phyloP scores from a whole-genome alignment of 1,284 basidiomycete genomes.

The Ganoderma lingzhi region DNA sequence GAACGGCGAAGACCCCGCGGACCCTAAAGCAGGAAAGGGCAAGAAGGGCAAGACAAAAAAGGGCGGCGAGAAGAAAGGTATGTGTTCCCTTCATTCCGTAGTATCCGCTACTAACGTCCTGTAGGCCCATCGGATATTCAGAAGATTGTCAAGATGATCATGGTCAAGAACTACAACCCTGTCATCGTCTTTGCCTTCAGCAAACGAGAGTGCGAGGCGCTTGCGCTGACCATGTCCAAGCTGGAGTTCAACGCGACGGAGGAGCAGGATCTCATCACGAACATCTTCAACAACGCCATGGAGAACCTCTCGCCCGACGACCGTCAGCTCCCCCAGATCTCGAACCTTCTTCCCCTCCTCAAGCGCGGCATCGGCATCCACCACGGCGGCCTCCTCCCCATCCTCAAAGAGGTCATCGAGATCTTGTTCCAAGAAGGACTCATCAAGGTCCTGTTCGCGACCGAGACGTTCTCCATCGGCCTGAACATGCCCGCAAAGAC shows the following conservation, averaged over 20 bases:
- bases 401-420: constrained; percentile 99
- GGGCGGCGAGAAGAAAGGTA: constrained; percentile 92
- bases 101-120: constrained; percentile 10
- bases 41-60: constrained; percentile 92
- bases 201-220: constrained; percentile 96
- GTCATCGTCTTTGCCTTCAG: constrained; percentile 99
- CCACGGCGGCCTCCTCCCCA: constrained; percentile 96
- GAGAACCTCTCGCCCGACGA: constrained; percentile 91
- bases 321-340: constrained; percentile 92
- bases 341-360: constrained; percentile 91
- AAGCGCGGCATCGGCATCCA: constrained; percentile 98
- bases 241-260: constrained; percentile 96
- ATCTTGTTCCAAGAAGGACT: constrained; percentile 99
- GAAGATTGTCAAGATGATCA: constrained; percentile 99
- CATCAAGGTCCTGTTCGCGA: constrained; percentile 98
- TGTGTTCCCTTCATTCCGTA: constrained; percentile 24
- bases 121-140: constrained; percentile 93
- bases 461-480: constrained; percentile 99
- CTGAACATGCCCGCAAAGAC: constrained; percentile 99
- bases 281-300: constrained; percentile 96
- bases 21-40: constrained; percentile 82
- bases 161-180: constrained; percentile 97
- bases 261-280: constrained; percentile 89
- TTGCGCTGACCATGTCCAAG: constrained; percentile 93
- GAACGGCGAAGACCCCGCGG: constrained; percentile 94